Conservation (phyloP, 228 moss, liverwort and hornwort species). For the Sphagnum fallax region DNA sequence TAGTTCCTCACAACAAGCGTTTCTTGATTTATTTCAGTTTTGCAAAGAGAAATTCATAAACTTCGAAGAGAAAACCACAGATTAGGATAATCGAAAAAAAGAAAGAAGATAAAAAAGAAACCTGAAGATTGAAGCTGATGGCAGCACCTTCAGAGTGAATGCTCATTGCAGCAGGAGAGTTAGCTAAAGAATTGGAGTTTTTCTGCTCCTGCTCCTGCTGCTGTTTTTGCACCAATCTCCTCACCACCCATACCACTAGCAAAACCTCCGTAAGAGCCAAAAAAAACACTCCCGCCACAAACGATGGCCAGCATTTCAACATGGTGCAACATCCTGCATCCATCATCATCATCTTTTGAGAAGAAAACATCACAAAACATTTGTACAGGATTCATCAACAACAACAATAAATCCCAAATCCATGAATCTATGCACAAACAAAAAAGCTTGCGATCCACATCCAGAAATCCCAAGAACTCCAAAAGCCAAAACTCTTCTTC, state of each 20-base stretch:
- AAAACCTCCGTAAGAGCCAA: slow-evolving; percentile 27
- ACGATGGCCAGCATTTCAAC: slow-evolving; percentile 4
- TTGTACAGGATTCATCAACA: too few species aligned
- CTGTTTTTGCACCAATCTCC: slow-evolving; percentile 15
- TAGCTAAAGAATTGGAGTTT: too few species aligned
- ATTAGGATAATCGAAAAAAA: not conserved
- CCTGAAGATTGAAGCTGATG: slow-evolving; percentile 47
- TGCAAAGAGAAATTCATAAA: not conserved
- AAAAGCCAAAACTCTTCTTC: too few species aligned
- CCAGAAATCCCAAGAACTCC: too few species aligned
- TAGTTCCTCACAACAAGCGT: too few species aligned
- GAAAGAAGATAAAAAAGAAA: not conserved
- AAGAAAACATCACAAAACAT: too few species aligned
- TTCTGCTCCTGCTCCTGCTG: slow-evolving; percentile 1
- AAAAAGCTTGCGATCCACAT: too few species aligned
- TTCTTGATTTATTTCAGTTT: not conserved
- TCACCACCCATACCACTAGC: slow-evolving; percentile 13
- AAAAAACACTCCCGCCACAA: slow-evolving; percentile 34
- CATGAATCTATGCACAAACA: too few species aligned
- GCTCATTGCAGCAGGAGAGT: slow-evolving; percentile 26
- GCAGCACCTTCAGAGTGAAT: slow-evolving; percentile 21
- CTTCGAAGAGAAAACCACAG: not conserved
- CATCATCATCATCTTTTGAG: too few species aligned
- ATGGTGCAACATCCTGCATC: too few species aligned
- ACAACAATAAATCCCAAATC: too few species aligned